Base-by-base conservation (phyloP, 495 filamentous ascomycete genomes). In the Acidiella bohemica region DNA sequence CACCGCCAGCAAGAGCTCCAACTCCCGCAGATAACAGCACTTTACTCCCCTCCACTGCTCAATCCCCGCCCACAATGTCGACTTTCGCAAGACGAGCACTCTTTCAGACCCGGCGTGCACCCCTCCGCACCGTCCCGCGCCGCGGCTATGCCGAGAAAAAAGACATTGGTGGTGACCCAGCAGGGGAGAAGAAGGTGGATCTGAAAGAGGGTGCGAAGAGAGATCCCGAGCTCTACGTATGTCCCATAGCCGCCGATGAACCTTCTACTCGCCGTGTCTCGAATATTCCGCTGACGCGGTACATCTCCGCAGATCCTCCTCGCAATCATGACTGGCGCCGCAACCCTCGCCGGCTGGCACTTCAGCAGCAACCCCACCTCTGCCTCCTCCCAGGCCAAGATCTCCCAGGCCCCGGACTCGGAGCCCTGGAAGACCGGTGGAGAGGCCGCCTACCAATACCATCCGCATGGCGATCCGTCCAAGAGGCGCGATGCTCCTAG, bases 401-500 rank as follows among this genome's bases (percentile, higher is more conserved):
- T 95, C 51, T 68, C 71, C 54, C 72, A 93, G 47, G 75, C 73
- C 52, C 63, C 72, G 49, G 67, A 71, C 44, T 72, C 76, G 53
- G 90, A 92, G 82, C 87, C 90, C 28, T 97, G 90, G 90, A 72
- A 97, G 59, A 68, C 68, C 35, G 69, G 70, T 36, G 65, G 59
- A 34, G 58, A 69, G 17, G 72, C 71, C 19, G 90, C 88, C 66
- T 95, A 93, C 67, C 75, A 76, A 64, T 95, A 95, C 67, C 80
- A 94, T 67, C 88, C 90, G 44, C 79, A 84, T 47, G 90, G 85
- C 50, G 80, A 95, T 60, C 59, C 70, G 57, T 79, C 58, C 53
- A 74, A 78, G 50, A 78, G 80, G 51, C 84, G 80, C 60, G 83
- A 93, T 57, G 90, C 92, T 38, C 90, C 90, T 42, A 90, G 82